Conservation (phyloP, 805 yeast genomes). For the Kluyveromyces dobzhanskii region DNA sequence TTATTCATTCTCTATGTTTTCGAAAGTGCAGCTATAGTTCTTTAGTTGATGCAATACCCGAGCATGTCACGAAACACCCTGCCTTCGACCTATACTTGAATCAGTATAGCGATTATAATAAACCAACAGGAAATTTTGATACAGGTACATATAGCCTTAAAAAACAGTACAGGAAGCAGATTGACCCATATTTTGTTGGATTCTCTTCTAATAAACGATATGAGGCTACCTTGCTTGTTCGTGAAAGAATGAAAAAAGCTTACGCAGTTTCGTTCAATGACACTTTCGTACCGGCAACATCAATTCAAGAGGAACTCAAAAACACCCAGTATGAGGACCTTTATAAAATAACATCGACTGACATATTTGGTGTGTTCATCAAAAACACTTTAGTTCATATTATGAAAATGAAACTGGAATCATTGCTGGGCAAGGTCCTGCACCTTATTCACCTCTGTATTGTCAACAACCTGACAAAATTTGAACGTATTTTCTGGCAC, state of each 20-base stretch:
- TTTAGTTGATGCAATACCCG: constrained; percentile 62
- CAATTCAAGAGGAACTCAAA: constrained; percentile 28
- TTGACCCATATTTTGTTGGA: constrained; percentile 81
- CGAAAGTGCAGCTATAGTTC: constrained; percentile 65
- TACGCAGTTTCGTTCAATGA: constrained; percentile 35
- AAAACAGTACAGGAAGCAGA: constrained; percentile 38
- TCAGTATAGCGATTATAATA: constrained; percentile 50
- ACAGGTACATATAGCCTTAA: constrained; percentile 63
- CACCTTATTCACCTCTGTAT: constrained; percentile 63
- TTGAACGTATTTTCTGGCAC: constrained; percentile 31
- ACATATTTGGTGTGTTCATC: constrained; percentile 45
- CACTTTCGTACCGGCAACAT: constrained; percentile 49
- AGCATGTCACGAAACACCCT: constrained; percentile 63
- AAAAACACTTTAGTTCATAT: constrained; percentile 38
- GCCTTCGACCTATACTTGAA: constrained; percentile 56
- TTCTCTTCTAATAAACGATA: constrained; percentile 72
- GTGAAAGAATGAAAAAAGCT: constrained; percentile 38
- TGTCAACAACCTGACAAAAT: constrained; percentile 33
- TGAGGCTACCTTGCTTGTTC: constrained; percentile 64
- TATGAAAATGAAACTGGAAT: constrained; percentile 39
- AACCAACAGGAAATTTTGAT: constrained; percentile 52
- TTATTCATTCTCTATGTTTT: constrained; percentile 79
- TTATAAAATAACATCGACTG: constrained; percentile 44
- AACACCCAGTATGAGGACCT: constrained; percentile 35
- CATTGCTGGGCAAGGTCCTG: constrained; percentile 47